Conservation (phyloP, 164 flowering plant genomes). For the Kalanchoe fedtschenkoi region DNA sequence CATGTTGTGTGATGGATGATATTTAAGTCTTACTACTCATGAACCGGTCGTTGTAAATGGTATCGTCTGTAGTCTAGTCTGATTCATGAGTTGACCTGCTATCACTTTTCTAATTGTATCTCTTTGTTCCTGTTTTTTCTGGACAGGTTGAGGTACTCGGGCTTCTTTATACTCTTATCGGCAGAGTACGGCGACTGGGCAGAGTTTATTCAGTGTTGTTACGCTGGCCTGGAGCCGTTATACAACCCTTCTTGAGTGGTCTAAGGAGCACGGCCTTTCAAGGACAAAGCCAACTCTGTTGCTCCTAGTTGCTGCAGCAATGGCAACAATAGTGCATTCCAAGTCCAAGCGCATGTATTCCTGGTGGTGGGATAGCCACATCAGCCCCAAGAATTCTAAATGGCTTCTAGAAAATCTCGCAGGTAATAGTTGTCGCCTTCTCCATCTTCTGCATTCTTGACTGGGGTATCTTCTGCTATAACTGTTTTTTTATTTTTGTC, state of each 20-base stretch:
- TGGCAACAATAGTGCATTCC: conserved; percentile 37
- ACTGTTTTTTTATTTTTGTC: background rate
- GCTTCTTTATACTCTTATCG: background rate
- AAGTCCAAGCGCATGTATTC: conserved; percentile 51
- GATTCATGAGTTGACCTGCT: background rate
- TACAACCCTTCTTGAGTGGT: conserved; percentile 20
- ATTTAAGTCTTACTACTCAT: too few relatives aligned
- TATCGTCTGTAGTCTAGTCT: background rate
- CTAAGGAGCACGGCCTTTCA: conserved; percentile 16
- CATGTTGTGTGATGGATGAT: too few relatives aligned
- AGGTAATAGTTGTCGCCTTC: conserved; percentile 22
- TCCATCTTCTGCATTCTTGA: background rate
- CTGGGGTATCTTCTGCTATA: background rate
- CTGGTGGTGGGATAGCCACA: conserved; percentile 86
- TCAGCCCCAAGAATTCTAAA: conserved; percentile 63
- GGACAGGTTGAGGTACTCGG: background rate
- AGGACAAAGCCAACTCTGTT: conserved; percentile 20
- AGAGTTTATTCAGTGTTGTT: background rate
- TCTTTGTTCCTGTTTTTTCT: too few relatives aligned
- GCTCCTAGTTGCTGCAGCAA: conserved; percentile 28
- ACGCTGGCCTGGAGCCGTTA: conserved; percentile 31
- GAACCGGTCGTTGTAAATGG: too few relatives aligned
- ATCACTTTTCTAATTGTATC: background rate
- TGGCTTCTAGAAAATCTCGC: conserved; percentile 72
- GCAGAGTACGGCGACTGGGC: background rate